Evolutionary conservation across 2,329 filamentous ascomycete species (phyloP).

Genomic region (Zelopaecilomyces penicillatus): DNA sequence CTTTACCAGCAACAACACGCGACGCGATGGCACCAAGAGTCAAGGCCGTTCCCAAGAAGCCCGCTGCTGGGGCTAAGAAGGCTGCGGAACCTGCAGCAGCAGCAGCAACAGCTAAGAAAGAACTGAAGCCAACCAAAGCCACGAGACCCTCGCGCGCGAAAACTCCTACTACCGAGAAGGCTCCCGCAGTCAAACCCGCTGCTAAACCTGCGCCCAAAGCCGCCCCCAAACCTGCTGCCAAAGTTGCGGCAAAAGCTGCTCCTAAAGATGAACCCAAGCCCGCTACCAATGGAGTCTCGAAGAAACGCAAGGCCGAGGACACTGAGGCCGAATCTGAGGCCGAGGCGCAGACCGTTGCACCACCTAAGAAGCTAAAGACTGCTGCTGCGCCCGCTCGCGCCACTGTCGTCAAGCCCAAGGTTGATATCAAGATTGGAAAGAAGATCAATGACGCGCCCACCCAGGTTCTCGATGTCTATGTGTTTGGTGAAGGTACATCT

Average conservation of each 20-base stretch:
- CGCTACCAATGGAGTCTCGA: constrained; percentile 14
- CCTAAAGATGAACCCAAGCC: constrained; percentile 30
- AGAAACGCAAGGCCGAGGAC: constrained; percentile 20
- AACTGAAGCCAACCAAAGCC: constrained; percentile 16
- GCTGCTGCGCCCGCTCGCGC: constrained; percentile 10
- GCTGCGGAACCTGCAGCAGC: constrained; percentile 9
- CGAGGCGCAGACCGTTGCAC: constrained; percentile 12
- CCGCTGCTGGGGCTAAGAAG: constrained; percentile 18
- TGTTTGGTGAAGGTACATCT: constrained; percentile 10
- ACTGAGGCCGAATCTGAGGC: constrained; percentile 17
- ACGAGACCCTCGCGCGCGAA: constrained; percentile 19
- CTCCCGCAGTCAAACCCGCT: constrained; percentile 14
- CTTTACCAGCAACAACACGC: neutral
- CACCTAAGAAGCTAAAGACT: constrained; percentile 18
- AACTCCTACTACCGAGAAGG: constrained; percentile 19
- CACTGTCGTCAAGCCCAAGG: constrained; percentile 43
- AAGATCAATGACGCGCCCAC: constrained; percentile 51
- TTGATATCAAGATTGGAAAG: constrained; percentile 44
- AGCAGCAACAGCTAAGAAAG: constrained; percentile 4
- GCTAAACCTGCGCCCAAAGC: constrained; percentile 11
- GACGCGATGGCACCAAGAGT: constrained; percentile 25
- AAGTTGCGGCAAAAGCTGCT: constrained; percentile 15
- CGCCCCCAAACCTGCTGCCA: constrained; percentile 12
- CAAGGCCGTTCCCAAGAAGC: constrained; percentile 17
- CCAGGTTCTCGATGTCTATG: constrained; percentile 9